Evolutionary conservation across 257 asterid species (phyloP), one percentile per base, ranked within the genome.

Genomic region (Ocimum tenuiflorum): DNA sequence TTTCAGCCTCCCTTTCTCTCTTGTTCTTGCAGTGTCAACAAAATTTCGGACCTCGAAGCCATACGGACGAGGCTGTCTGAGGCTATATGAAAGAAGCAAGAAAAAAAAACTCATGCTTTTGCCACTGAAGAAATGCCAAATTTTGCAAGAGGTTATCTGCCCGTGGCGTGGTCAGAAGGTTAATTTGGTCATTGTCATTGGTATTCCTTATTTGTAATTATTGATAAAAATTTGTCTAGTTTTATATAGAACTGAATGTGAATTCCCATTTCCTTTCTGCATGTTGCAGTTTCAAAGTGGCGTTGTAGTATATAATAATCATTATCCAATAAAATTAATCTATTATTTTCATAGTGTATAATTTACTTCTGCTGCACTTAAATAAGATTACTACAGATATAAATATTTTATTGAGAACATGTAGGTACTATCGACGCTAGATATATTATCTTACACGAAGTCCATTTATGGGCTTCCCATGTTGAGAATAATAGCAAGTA

Each of bases 11-110:
- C 19, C 33, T 6, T 17, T 12, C 24, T 35, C 35, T 70, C 66
- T 67, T 82, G 85, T 38, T 74, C 66, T 67, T 82, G 85, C 92
- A 88, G 96, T 52, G 76, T 88, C 29, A 88, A 80, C 83, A 86
- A 83, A 73, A 78, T 70, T 31, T 60, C 81, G 9, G 68, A 81
- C 59, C 78, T 87, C 48, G 86, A 82, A 20, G 69, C 60, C 18
- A 77, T 91, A 49, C 86, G 95, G 20, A 57, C 73, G 0, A 80
- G 88, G 58, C 72, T 91, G 29, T 77, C 77, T 0, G 84, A 85
- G 66, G 91, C 90, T 13, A 79, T 61, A 61, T 82, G 72, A 81
- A 57, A 46, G 71, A 61, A 49, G 56, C 27, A n/a, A 29, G 47
- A 39, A 29, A 12, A 15, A 3, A 22, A 52, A 15, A 29, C 62